These are phyloP conservation scores for Dothiorella sarmentorum DNA, from an alignment of 2,329 filamentous ascomycete species.

Conservation along the genomic window DNA sequence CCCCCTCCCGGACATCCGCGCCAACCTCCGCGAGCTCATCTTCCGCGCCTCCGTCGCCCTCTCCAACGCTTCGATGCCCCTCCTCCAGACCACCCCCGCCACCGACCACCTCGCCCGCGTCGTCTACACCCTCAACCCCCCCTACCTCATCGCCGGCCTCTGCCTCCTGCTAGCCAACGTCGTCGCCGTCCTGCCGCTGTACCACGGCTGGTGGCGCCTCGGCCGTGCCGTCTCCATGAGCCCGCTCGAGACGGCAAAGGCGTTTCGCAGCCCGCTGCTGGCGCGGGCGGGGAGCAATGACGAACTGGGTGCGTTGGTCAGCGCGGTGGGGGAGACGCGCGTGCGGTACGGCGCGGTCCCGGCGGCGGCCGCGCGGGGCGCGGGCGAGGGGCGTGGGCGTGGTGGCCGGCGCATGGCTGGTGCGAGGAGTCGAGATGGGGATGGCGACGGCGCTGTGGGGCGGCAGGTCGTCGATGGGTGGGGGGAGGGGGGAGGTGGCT, in stretches of 20 bases:
- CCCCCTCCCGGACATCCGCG: not conserved
- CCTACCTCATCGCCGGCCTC: slow-evolving; percentile 21
- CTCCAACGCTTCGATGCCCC: not conserved
- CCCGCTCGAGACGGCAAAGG: slow-evolving; percentile 32
- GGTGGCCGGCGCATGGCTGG: too few species aligned
- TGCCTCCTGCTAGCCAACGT: slow-evolving; percentile 22
- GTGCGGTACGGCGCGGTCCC: not conserved
- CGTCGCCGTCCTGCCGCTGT: slow-evolving; percentile 24
- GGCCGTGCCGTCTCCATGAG: slow-evolving; percentile 29
- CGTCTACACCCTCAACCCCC: slow-evolving; percentile 16
- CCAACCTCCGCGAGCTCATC: not conserved
- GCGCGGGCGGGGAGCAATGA: not conserved
- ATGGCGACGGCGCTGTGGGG: too few species aligned
- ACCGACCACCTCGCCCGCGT: slow-evolving; percentile 2
- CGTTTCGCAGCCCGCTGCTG: slow-evolving; percentile 32
- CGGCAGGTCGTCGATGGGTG: too few species aligned
- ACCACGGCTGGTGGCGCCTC: slow-evolving; percentile 30
- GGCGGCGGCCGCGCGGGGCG: too few species aligned
- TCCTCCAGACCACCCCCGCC: not conserved
- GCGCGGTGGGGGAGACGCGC: not conserved
- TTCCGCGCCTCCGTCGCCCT: not conserved
- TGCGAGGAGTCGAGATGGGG: too few species aligned
- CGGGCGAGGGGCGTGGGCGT: too few species aligned
- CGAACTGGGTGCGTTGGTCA: not conserved
- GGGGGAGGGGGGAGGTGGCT: too few species aligned